Conservation (phyloP, 805 yeast species). For the Saccharomycopsis sp. region DNA sequence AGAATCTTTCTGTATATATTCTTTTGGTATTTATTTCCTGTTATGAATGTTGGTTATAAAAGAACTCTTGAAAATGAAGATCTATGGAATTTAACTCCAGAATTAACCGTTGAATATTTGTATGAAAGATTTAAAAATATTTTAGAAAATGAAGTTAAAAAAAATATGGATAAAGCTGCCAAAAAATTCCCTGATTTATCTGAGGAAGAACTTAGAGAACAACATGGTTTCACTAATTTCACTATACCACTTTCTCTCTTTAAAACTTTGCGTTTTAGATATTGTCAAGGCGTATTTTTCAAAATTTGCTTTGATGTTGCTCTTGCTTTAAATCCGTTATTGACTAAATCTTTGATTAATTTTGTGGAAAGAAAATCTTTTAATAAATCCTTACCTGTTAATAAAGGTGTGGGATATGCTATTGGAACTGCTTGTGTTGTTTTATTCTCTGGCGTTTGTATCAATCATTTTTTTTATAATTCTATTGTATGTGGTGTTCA, state of each 20-base stretch:
- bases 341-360: slow-evolving; percentile 42
- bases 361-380: slow-evolving; percentile 37
- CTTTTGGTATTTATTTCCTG: slow-evolving; percentile 61
- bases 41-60: slow-evolving; percentile 58
- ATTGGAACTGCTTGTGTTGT: slow-evolving; percentile 41
- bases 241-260: slow-evolving; percentile 35
- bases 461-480: slow-evolving; percentile 42
- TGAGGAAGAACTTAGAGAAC: slow-evolving; percentile 29
- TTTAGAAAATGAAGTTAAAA: slow-evolving; percentile 25
- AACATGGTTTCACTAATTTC: slow-evolving; percentile 25
- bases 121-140: slow-evolving; percentile 27
- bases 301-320: slow-evolving; percentile 37
- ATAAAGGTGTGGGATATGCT: slow-evolving; percentile 49
- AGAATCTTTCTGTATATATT: slow-evolving; percentile 34
- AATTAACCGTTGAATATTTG: slow-evolving; percentile 33
- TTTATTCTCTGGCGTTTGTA: slow-evolving; percentile 27
- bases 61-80: slow-evolving; percentile 61
- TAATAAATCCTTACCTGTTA: not conserved
- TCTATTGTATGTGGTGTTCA: slow-evolving; percentile 56
- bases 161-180: slow-evolving; percentile 25
- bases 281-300: slow-evolving; percentile 29
- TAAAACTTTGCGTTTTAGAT: slow-evolving; percentile 40
- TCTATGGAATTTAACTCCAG: slow-evolving; percentile 36
- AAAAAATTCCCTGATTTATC: slow-evolving; percentile 27
- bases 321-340: slow-evolving; percentile 41